Percentiles rank a stretch among this genome's conserved stretches.
These are phyloP conservation scores for Tilletia walkeri DNA, from an alignment of 1,284 basidiomycete species.

Conservation along the genomic window DNA sequence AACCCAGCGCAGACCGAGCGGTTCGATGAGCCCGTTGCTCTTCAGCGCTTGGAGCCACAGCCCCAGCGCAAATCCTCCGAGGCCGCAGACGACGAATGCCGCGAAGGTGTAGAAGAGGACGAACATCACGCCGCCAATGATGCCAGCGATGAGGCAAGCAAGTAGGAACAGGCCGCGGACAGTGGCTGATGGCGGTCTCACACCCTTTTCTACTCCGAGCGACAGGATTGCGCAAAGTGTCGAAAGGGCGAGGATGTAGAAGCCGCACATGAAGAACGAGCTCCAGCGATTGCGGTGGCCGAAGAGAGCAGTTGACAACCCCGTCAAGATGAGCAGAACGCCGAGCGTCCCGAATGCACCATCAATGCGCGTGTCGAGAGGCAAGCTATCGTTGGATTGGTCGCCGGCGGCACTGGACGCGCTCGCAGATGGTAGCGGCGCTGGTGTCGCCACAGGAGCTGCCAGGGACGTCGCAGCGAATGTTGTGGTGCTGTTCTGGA, in stretches of 20 bases:
- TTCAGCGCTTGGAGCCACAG: conserved; percentile 83
- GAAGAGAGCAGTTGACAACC: conserved; percentile 81
- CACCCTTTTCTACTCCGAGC: conserved; percentile 77
- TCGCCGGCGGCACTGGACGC: too few species aligned
- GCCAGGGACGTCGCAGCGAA: too few species aligned
- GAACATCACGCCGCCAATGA: conserved; percentile 74
- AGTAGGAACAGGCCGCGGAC: conserved; percentile 86
- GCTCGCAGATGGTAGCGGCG: too few species aligned
- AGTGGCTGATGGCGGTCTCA: conserved; percentile 74
- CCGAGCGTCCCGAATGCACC: conserved; percentile 86
- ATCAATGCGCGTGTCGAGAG: conserved; percentile 62
- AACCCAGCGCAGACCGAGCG: conserved; percentile 78
- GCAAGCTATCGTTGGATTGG: conserved; percentile 19
- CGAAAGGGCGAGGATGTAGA: conserved; percentile 80
- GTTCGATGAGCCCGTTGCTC: conserved; percentile 74
- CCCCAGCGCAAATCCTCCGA: conserved; percentile 82
- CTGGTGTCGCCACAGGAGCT: too few species aligned
- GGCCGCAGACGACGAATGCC: conserved; percentile 50
- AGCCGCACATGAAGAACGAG: conserved; percentile 65
- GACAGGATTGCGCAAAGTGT: conserved; percentile 83
- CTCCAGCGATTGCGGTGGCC: conserved; percentile 63
- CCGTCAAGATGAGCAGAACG: conserved; percentile 80
- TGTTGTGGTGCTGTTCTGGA: too few species aligned
- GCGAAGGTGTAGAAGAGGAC: conserved; percentile 39
- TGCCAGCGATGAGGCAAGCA: conserved; percentile 72